Evolutionary conservation across 108 stramenopile species (phyloP), one percentile per base, ranked within the genome.

Genomic region (Cyclostephanos tholiformis): DNA sequence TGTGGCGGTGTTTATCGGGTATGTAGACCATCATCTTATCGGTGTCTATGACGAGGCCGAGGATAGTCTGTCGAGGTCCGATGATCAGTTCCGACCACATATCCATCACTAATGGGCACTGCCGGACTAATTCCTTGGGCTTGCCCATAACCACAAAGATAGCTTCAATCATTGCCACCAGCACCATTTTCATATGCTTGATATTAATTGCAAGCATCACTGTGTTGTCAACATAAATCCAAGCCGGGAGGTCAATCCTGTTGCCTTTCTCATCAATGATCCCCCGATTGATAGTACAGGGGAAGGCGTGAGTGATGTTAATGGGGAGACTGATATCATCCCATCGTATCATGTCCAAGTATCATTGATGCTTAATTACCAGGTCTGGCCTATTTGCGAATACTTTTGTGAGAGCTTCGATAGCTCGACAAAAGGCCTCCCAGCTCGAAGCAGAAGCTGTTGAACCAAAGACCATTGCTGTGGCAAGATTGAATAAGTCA

Each of bases 91-190:
- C 20, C 12, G 5, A 1, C 76, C 68, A 77, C 53, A 69, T 76
- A 16, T 67, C 67, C 16, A 76, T 19, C 23, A 67, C 43, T 1
- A 76, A 2, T 4, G 44, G 57, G 36, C 67, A 69, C 16, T 56
- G 50, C 0, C 68, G 49, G n/a, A 56, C 2, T 6, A 2, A 10
- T 13, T n/a, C 2, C 0, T 69, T 25, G 10, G 20, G 61, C 7
- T 48, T 6, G 13, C 76, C 76, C 76, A 69, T 64, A 23, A 77
- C 36, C 1, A 25, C 19, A 50, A 77, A 77, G 41, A 70, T 69
- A 44, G 76, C 76, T 19, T 77, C 63, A 1, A 77, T 63, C 0
- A 46, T 43, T 10, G 63, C 68, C 6, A 41, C 36, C 3, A 77
- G 48, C 0, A 11, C 4, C 4, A 20, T 4, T 39, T 63, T 4